Evolutionary conservation across 495 filamentous ascomycete genomes (phyloP), one percentile per base, ranked within the genome.

Genomic region (Aspergillus diversus): DNA sequence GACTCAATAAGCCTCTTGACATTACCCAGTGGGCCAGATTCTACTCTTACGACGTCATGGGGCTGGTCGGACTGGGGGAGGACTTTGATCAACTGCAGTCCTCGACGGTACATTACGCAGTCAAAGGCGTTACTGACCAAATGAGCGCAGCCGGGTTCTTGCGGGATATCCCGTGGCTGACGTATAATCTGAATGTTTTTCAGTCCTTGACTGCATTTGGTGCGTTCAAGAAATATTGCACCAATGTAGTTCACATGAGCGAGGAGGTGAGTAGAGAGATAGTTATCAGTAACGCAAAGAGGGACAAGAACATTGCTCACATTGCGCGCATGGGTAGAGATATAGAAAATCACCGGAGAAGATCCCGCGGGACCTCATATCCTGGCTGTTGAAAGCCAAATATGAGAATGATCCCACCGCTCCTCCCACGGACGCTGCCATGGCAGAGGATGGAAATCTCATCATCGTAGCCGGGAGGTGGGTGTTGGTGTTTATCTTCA

Each of bases 21-120:
- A 82, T 89, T 75, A 77, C 86, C 0, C 77, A 86, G 62, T 90
- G 86, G 83, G 81, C 80, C 58, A 88, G 86, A 69, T 90, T 84
- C 74, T 78, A 43, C 39, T 43, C 39, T 15, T 43, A 27, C 21
- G 46, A 48, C 16, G 46, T 48, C 13, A 48, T 48, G 46, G 46
- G 46, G 2, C 46, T 48, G 1, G 46, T 48, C 46, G 46, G 46
- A 7, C n/a, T 48, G 11, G 46, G 46, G n/a, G 16, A 48, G 16
- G 46, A 48, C 16, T 48, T 48, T n/a, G 6, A 48, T 48, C 46
- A 48, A 16, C 46, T 48, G 7, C 11, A 48, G 46, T 12, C 8
- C 7, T 12, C 16, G 11, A 7, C 6, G 46, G 5, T 7, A n/a
- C 46, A 48, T 48, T 16, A 12, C 6, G 46, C 46, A 7, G 16